Evolutionary conservation across 495 filamentous ascomycete species (phyloP), one percentile per base, ranked within the genome.

Genomic region (Aspergillus homomorphus): DNA sequence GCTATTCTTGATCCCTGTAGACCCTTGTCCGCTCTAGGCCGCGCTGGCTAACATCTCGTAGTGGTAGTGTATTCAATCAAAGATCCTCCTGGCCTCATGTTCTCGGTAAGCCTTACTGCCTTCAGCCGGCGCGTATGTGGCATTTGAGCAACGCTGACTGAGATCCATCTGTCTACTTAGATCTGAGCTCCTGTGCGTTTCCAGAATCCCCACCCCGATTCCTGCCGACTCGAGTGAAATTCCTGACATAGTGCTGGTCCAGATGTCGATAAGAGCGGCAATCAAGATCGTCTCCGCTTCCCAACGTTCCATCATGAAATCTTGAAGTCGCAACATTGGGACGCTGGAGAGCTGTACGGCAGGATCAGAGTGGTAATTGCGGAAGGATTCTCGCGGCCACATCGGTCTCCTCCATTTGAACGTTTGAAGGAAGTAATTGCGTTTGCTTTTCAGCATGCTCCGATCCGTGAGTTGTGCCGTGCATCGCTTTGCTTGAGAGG

Each of bases 361-460:
- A 79, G 89, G 7, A 86, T 96, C 65, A 88, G 88, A 68, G 73
- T 95, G n/a, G 66, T 92, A 30, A 83, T 96, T 54, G 81, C 87
- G 21, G 90, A 94, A 60, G 90, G 89, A 0, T 87, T 90, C 60
- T 58, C 72, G 56, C 72, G 77, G 21, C 74, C 71, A 5, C 63
- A 74, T 52, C 69, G 74, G 33, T 69, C 64, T n/a, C 73, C 70
- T 12, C 83, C 84, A 0, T 88, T 91, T 57, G 85, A 91, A 62
- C 75, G 86, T 44, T 79, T 89, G 62, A 89, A 85, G 63, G 89
- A 92, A 68, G 67, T 91, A 21, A 83, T 92, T 48, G 81, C 80
- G 5, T 92, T 96, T 68, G 86, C 90, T 7, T 96, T 95, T 62
- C 90, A 94, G 66, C 90, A 93, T 80, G 90, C 89, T 48, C 91